phyloP scores from a whole-genome alignment of 495 filamentous ascomycete genomes.

The Aspergillus affinis region DNA sequence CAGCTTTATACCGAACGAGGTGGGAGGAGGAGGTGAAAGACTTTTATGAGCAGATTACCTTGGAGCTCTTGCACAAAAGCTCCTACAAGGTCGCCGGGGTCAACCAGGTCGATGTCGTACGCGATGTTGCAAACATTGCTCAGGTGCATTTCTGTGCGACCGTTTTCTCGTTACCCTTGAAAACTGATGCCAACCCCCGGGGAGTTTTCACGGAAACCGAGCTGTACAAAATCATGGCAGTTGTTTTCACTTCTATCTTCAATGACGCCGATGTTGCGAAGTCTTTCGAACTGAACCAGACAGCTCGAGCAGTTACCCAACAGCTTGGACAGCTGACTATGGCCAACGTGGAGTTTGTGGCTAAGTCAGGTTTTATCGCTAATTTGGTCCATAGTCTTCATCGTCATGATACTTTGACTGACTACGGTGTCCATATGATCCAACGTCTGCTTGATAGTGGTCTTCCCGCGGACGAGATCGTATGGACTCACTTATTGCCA shows the following conservation, averaged over 20 bases:
- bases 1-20: constrained; percentile 48
- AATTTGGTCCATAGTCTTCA: constrained; percentile 44
- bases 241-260: constrained; percentile 63
- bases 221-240: constrained; percentile 57
- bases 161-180: constrained; percentile 63
- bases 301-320: constrained; percentile 51
- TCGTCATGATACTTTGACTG: constrained; percentile 48
- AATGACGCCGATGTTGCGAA: constrained; percentile 64
- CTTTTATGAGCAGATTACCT: constrained; percentile 55
- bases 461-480: constrained; percentile 60
- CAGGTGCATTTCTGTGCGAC: constrained; percentile 60
- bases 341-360: constrained; percentile 60
- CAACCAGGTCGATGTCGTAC: constrained; percentile 63
- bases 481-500: constrained; percentile 68
- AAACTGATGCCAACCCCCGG: constrained; percentile 56
- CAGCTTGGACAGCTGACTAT: constrained; percentile 62
- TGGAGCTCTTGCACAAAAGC: constrained; percentile 49
- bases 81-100: constrained; percentile 50
- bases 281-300: constrained; percentile 60
- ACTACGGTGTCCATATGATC: constrained; percentile 71
- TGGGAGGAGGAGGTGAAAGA: constrained; percentile 50
- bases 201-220: constrained; percentile 58
- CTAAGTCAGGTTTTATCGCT: constrained; percentile 48
- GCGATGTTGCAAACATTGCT: constrained; percentile 61
- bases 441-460: constrained; percentile 62